Base-by-base conservation (phyloP, 2,329 filamentous ascomycete species). In the Aspergillus uvarum region DNA sequence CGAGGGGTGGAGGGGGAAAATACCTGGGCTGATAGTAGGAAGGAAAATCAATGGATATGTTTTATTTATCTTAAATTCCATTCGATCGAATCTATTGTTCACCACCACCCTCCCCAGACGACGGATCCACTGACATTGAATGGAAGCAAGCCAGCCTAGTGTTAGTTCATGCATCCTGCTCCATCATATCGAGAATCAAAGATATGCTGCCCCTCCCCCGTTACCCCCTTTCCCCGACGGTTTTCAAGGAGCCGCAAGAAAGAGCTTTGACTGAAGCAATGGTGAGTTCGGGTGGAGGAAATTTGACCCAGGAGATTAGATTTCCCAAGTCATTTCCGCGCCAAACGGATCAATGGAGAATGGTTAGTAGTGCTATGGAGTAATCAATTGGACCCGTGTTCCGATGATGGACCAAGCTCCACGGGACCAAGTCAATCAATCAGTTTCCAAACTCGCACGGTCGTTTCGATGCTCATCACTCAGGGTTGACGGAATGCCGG, bases 191-290 rank as follows among this genome's bases (percentile, higher is more conserved):
- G 48, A 49, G 58, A 56, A 53, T 19, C 22, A 52, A 53, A 55
- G 31, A 44, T 58, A 22, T 38, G 24, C 22, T 3, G 21, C 22
- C 22, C 22, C 22, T 3, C 22, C 22, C 22, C 22, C 22, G 22
- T 22, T 22, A 12, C 32, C 32, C 32, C 11, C 38, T 16, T 7
- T 42, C 38, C 6, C 16, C 38, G 16, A 35, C 32, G 10, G 14
- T 10, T 31, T 47, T 35, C n/a, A 48, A 61, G 61, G 59, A 61
- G 59, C 61, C 61, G 55, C 61, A 62, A 60, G 48, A 57, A 60
- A 42, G 49, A 47, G 51, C 14, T 11, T 26, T 21, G 32, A 32
- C 4, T 54, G 7, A 24, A 26, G 21, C 11, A 56, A 8, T 10
- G 44, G 32, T 29, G 42, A 55, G 31, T 47, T 56, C 3, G 47